phyloP scores from a whole-genome alignment of 768 basidiomycete genomes.

The Psilocybe cyanescens region DNA sequence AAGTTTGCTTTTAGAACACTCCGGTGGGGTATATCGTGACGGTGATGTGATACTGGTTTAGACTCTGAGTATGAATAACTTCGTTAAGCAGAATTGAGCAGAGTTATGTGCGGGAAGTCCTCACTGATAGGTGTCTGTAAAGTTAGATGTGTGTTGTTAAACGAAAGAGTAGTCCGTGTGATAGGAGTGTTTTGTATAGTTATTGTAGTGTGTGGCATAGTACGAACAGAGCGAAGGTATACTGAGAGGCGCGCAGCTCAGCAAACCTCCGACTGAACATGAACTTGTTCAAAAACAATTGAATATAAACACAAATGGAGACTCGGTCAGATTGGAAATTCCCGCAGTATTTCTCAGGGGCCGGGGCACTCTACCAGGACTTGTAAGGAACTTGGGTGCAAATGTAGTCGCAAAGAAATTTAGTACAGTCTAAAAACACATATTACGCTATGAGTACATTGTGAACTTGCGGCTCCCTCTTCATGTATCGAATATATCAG shows the following conservation, averaged over 20 bases:
- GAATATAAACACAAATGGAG: not conserved
- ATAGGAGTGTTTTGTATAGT: not conserved
- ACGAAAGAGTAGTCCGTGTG: slow-evolving; percentile 11
- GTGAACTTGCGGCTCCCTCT: too few species aligned
- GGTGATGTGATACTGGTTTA: slow-evolving; percentile 19
- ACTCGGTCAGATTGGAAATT: not conserved
- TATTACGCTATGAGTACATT: too few species aligned
- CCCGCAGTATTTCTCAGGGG: not conserved
- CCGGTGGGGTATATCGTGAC: slow-evolving; percentile 39
- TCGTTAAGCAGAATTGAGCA: too few species aligned
- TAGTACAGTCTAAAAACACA: too few species aligned
- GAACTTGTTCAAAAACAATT: not conserved
- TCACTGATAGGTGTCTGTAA: slow-evolving; percentile 19
- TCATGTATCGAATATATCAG: too few species aligned
- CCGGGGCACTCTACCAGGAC: not conserved
- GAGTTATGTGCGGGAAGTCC: slow-evolving; percentile 1
- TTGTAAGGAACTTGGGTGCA: too few species aligned
- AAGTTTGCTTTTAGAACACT: slow-evolving; percentile 61
- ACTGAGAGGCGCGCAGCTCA: too few species aligned
- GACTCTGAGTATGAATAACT: not conserved
- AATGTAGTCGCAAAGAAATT: too few species aligned
- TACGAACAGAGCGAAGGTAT: not conserved
- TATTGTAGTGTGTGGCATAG: not conserved
- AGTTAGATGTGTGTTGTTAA: slow-evolving; percentile 14
- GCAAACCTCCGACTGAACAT: not conserved